Conservation (phyloP, 768 basidiomycete genomes). For the Mycena crocata region DNA sequence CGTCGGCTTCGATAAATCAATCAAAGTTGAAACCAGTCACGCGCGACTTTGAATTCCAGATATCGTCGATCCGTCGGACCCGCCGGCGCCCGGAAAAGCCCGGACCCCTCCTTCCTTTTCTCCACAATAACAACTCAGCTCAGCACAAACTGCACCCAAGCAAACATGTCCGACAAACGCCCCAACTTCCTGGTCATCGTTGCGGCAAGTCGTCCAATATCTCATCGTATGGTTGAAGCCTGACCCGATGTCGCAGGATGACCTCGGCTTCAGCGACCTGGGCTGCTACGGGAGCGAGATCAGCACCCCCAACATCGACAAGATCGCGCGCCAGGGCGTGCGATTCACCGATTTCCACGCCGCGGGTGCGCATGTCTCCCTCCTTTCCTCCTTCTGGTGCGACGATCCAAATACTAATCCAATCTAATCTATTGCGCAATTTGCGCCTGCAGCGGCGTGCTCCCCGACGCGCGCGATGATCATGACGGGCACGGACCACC, state of each 20-base stretch:
- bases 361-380: slow-evolving; percentile 3
- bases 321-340: slow-evolving; percentile 8
- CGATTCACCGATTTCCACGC: slow-evolving; percentile 25
- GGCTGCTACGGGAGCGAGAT: slow-evolving; percentile 21
- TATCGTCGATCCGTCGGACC: too few species aligned
- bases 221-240: not conserved
- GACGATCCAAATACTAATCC: not conserved
- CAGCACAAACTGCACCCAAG: not conserved
- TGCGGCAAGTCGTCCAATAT: slow-evolving; percentile 1
- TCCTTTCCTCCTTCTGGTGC: too few species aligned
- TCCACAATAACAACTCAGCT: too few species aligned
- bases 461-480: slow-evolving; percentile 23
- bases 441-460: slow-evolving; percentile 21
- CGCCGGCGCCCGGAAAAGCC: too few species aligned
- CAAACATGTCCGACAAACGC: slow-evolving; percentile 10
- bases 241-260: not conserved
- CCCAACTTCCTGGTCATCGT: slow-evolving; percentile 22
- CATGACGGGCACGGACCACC: slow-evolving; percentile 19
- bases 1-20: too few species aligned
- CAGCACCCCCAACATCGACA: slow-evolving; percentile 18
- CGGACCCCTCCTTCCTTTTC: too few species aligned
- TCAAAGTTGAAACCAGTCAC: too few species aligned
- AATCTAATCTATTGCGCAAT: not conserved
- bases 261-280: slow-evolving; percentile 19
- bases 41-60: too few species aligned